Conservation (phyloP, 345 rosid genomes). For the Brassica napus region DNA sequence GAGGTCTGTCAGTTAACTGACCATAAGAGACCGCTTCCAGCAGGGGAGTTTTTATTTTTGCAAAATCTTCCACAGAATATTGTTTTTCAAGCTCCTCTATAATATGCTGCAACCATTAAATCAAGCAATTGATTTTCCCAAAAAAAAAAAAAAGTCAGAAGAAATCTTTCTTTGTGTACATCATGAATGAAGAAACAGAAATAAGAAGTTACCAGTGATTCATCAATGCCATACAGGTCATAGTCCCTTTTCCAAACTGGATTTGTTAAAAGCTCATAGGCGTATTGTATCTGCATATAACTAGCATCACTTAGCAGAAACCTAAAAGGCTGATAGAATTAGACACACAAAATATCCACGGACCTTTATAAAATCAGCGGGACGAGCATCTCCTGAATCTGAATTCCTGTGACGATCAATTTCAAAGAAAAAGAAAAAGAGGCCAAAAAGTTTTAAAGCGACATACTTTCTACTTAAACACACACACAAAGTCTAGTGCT, state of each 20-base stretch:
- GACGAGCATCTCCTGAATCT: conserved; percentile 44
- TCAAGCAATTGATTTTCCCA: conserved; percentile 4
- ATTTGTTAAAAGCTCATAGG: conserved; percentile 76
- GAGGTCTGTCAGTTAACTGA: conserved; percentile 37
- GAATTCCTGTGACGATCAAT: conserved; percentile 58
- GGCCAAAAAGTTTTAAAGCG: background rate
- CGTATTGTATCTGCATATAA: conserved; percentile 69
- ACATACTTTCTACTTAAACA: background rate
- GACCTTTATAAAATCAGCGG: conserved; percentile 68
- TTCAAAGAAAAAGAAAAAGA: background rate
- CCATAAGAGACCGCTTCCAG: conserved; percentile 60
- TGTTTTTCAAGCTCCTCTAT: conserved; percentile 47
- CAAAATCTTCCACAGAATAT: conserved; percentile 50
- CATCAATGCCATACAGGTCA: conserved; percentile 76
- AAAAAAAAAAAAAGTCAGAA: background rate
- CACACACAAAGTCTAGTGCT: conserved; percentile 22
- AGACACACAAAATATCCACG: conserved; percentile 9
- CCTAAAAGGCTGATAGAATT: background rate
- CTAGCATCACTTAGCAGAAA: background rate
- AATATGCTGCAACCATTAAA: conserved; percentile 55
- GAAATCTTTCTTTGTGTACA: background rate
- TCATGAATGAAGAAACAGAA: conserved; percentile 7
- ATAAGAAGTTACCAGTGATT: conserved; percentile 62
- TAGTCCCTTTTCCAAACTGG: conserved; percentile 80
- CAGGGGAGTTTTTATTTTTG: conserved; percentile 59